These are phyloP conservation scores for Glebionis coronaria DNA, from an alignment of 129 eudicot genomes.

Conservation along the genomic window DNA sequence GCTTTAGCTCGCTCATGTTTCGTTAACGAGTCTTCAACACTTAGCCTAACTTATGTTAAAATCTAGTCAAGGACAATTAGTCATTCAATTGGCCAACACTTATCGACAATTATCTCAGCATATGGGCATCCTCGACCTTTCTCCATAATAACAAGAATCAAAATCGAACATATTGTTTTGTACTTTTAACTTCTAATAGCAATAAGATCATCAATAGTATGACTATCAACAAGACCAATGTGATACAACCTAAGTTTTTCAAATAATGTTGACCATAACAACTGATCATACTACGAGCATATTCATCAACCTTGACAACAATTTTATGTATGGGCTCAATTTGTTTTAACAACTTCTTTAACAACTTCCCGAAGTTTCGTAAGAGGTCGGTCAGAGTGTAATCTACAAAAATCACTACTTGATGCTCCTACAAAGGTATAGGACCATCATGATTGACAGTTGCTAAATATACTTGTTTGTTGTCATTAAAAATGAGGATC, in stretches of 20 bases:
- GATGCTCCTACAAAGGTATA: slow-evolving; percentile 90
- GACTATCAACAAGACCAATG: slow-evolving; percentile 94
- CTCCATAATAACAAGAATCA: slow-evolving; percentile 89
- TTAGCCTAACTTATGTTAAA: no score
- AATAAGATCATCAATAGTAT: slow-evolving; percentile 78
- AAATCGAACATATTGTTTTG: slow-evolving; percentile 82
- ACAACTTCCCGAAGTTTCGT: slow-evolving; percentile 95
- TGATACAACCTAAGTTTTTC: slow-evolving; percentile 93
- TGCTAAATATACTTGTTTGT: slow-evolving; percentile 91
- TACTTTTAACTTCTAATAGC: slow-evolving; percentile 85
- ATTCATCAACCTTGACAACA: slow-evolving; percentile 90
- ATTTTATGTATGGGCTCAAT: slow-evolving; percentile 93
- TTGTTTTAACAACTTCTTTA: slow-evolving; percentile 91
- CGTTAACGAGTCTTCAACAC: no score
- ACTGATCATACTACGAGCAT: slow-evolving; percentile 94
- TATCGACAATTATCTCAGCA: slow-evolving; percentile 95
- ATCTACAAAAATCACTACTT: slow-evolving; percentile 84
- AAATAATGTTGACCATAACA: slow-evolving; percentile 74
- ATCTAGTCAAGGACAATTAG: no score
- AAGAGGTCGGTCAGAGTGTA: slow-evolving; percentile 87
- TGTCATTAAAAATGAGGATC: slow-evolving; percentile 95
- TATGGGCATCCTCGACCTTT: slow-evolving; percentile 98
- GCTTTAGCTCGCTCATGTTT: no score
- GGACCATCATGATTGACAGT: slow-evolving; percentile 95
- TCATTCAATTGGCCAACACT: no score